These are phyloP conservation scores for Speleostelium caveatum DNA, from an alignment of 78 protist genomes.

Conservation along the genomic window DNA sequence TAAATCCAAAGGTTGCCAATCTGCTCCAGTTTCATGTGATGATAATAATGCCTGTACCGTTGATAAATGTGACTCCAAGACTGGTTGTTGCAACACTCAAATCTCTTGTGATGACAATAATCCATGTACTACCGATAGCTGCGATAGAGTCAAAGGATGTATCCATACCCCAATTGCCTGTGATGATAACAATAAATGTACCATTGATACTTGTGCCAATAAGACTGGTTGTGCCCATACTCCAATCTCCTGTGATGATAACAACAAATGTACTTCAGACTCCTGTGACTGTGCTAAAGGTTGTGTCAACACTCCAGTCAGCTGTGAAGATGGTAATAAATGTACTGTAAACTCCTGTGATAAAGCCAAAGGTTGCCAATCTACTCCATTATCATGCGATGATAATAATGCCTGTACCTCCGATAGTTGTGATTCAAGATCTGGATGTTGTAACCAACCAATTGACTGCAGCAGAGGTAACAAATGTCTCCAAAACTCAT, in stretches of 20 bases:
- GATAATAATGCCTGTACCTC: conserved; percentile 33
- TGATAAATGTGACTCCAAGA: conserved; percentile 10
- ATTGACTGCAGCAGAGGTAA: not conserved
- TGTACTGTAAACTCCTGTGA: conserved; percentile 44
- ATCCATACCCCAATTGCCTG: no score
- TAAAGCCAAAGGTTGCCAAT: not conserved
- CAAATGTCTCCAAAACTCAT: not conserved
- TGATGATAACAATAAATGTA: no score
- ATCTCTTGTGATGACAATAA: no score
- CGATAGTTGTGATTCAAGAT: conserved; percentile 8
- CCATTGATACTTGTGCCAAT: conserved; percentile 17
- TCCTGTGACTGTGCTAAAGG: conserved; percentile 9
- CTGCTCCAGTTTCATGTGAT: not conserved
- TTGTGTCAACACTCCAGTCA: not conserved
- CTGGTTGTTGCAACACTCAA: conserved; percentile 19
- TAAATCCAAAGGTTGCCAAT: not conserved
- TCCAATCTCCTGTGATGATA: conserved; percentile 37
- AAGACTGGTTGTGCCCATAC: not conserved
- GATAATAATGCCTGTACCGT: no score
- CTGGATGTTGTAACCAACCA: conserved; percentile 1
- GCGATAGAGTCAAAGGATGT: not conserved
- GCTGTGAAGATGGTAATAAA: conserved; percentile 34
- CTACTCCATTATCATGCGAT: conserved; percentile 1
- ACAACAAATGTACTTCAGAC: conserved; percentile 7
- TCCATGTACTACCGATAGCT: conserved; percentile 13